These are phyloP conservation scores for Sporothrix sp. DNA, from an alignment of 2,329 filamentous ascomycete genomes.

Conservation along the genomic window DNA sequence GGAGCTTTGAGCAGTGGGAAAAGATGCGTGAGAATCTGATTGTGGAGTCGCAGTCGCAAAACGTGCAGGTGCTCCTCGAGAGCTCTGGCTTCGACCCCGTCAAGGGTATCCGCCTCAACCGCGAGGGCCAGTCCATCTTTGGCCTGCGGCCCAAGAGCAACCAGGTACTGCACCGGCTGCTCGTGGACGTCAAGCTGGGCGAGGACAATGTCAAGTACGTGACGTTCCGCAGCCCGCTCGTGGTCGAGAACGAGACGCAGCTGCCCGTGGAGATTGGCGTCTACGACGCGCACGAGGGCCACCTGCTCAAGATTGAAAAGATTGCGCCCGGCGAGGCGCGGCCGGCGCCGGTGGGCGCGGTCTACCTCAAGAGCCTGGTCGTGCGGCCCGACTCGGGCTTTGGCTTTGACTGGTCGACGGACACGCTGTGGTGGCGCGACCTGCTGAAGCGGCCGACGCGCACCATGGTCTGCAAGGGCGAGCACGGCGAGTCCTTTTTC, in stretches of 20 bases:
- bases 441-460: slow-evolving; percentile 73
- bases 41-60: slow-evolving; percentile 64
- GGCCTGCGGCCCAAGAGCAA: slow-evolving; percentile 81
- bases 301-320: slow-evolving; percentile 95
- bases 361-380: slow-evolving; percentile 78
- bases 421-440: slow-evolving; percentile 87
- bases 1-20: slow-evolving; percentile 94
- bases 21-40: slow-evolving; percentile 91
- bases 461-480: slow-evolving; percentile 80
- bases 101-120: slow-evolving; percentile 76
- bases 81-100: slow-evolving; percentile 90
- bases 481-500: slow-evolving; percentile 84
- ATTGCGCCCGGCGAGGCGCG: slow-evolving; percentile 84
- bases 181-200: slow-evolving; percentile 88
- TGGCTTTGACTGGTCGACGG: slow-evolving; percentile 88
- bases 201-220: slow-evolving; percentile 96
- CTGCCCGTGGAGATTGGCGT: slow-evolving; percentile 91
- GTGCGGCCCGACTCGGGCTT: slow-evolving; percentile 91
- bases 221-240: slow-evolving; percentile 80
- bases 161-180: slow-evolving; percentile 73
- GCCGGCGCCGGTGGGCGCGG: slow-evolving; percentile 85
- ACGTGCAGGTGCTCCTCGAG: slow-evolving; percentile 76
- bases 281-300: slow-evolving; percentile 75
- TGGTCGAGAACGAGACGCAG: slow-evolving; percentile 93
- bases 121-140: slow-evolving; percentile 91